Evolutionary conservation across 768 basidiomycete species (phyloP).

Genomic region (Fibroporia radiculosa): DNA sequence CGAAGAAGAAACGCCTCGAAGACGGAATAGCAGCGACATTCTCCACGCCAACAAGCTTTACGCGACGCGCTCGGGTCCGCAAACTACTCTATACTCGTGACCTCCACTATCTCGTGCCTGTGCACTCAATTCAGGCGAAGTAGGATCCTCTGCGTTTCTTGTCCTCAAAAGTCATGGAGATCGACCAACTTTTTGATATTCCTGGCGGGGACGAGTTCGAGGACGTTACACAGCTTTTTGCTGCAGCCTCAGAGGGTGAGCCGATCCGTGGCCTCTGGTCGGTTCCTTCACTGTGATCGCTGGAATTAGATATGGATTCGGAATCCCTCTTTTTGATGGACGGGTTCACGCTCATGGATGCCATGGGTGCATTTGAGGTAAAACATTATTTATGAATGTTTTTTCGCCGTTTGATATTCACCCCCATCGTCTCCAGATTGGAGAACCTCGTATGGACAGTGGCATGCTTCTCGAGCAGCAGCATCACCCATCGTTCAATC

Average conservation of each 20-base stretch:
- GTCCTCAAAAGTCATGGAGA: conserved; percentile 3
- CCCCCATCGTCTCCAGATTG: conserved; percentile 52
- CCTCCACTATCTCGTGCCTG: too few species aligned
- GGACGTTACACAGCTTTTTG: conserved; percentile 57
- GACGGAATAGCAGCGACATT: too few species aligned
- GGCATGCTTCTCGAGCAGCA: conserved; percentile 48
- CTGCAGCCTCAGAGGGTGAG: conserved; percentile 54
- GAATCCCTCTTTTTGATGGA: conserved; percentile 60
- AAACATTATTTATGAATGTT: conserved; percentile 14
- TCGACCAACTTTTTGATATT: conserved; percentile 18
- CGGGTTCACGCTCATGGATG: conserved; percentile 70
- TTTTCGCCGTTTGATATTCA: neutral
- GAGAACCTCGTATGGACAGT: conserved; percentile 84
- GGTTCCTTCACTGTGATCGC: neutral
- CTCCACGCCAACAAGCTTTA: too few species aligned
- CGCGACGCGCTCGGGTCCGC: too few species aligned
- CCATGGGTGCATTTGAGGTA: conserved; percentile 94
- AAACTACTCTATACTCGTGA: too few species aligned
- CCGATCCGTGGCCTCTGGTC: neutral
- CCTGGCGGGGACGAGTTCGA: conserved; percentile 57
- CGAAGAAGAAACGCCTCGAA: too few species aligned
- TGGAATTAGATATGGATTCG: conserved; percentile 47
- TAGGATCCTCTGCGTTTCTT: too few species aligned
- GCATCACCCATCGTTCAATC: conserved; percentile 47
- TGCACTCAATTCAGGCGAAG: too few species aligned